Conservation (phyloP, 306 rosid genomes). For the Ormosia emarginata region DNA sequence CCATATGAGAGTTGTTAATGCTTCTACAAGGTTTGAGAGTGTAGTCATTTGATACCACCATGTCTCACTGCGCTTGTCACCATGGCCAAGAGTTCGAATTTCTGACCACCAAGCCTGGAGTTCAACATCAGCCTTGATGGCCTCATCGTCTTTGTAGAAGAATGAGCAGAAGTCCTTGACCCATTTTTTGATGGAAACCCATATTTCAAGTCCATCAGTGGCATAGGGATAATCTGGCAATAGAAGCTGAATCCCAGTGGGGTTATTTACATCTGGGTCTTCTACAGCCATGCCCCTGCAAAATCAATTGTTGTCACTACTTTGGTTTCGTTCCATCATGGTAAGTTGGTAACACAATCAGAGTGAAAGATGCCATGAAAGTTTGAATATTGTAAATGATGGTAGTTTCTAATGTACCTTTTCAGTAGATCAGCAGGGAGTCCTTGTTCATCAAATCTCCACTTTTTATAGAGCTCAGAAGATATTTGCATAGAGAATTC, state of each 20-base stretch:
- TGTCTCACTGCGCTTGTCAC: constrained; percentile 43
- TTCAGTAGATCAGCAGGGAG: constrained; percentile 74
- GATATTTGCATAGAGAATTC: constrained; percentile 64
- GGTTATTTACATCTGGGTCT: constrained; percentile 47
- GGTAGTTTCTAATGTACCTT: constrained; percentile 37
- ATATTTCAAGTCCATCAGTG: constrained; percentile 73
- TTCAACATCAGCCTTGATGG: constrained; percentile 48
- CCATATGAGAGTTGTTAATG: constrained; percentile 72
- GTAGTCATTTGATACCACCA: constrained; percentile 56
- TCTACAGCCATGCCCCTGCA: constrained; percentile 59
- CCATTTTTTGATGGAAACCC: constrained; percentile 71
- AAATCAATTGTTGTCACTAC: neutral
- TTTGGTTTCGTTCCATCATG: neutral
- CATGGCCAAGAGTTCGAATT: constrained; percentile 54
- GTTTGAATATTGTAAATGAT: neutral
- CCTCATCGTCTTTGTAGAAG: constrained; percentile 51
- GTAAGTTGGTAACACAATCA: neutral
- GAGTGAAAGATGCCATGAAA: neutral
- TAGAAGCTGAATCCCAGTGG: constrained; percentile 52
- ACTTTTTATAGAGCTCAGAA: constrained; percentile 60
- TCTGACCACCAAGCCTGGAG: constrained; percentile 79
- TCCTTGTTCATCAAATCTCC: constrained; percentile 69
- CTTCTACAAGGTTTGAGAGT: constrained; percentile 46
- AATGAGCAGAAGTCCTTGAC: constrained; percentile 55
- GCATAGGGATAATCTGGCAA: constrained; percentile 73